Percentiles rank a stretch among this genome's conserved stretches.
These are phyloP conservation scores for Malassezia pachydermatis DNA, from an alignment of 1,284 basidiomycete species.

Conservation along the genomic window DNA sequence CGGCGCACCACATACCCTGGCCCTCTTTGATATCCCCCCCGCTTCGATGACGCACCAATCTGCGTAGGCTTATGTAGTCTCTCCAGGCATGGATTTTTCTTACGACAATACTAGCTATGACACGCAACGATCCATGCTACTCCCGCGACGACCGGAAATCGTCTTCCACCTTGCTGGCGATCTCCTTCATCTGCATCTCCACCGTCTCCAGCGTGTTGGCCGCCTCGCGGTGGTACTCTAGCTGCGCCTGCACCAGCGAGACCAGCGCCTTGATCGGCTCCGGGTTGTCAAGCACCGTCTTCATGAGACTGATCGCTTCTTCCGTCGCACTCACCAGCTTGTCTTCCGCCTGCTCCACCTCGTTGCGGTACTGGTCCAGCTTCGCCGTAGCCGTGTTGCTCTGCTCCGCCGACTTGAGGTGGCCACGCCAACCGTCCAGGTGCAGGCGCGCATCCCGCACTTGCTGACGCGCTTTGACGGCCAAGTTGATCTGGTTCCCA, in stretches of 20 bases:
- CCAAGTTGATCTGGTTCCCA: conserved; percentile 41
- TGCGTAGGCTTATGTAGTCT: no score
- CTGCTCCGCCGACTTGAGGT: conserved; percentile 35
- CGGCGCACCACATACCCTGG: not conserved
- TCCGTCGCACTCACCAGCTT: conserved; percentile 87
- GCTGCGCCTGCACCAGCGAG: conserved; percentile 78
- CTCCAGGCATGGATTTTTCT: no score
- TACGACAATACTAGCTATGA: no score
- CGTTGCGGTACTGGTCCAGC: conserved; percentile 30
- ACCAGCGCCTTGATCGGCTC: conserved; percentile 90
- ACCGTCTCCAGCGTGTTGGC: conserved; percentile 59
- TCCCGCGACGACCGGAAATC: conserved; percentile 60
- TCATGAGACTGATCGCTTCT: conserved; percentile 94
- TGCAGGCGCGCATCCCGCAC: conserved; percentile 44
- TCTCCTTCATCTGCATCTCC: conserved; percentile 80
- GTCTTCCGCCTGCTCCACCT: conserved; percentile 48
- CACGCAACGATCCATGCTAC: no score
- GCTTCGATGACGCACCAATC: not conserved
- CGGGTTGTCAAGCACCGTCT: conserved; percentile 91
- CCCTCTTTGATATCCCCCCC: not conserved
- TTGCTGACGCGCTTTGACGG: conserved; percentile 40
- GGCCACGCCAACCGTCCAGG: conserved; percentile 42
- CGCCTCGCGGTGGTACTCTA: conserved; percentile 70
- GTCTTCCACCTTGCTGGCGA: conserved; percentile 76
- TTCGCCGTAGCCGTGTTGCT: conserved; percentile 22